Evolutionary conservation across 2,329 filamentous ascomycete species (phyloP).

Genomic region (Colletotrichum paranaense): DNA sequence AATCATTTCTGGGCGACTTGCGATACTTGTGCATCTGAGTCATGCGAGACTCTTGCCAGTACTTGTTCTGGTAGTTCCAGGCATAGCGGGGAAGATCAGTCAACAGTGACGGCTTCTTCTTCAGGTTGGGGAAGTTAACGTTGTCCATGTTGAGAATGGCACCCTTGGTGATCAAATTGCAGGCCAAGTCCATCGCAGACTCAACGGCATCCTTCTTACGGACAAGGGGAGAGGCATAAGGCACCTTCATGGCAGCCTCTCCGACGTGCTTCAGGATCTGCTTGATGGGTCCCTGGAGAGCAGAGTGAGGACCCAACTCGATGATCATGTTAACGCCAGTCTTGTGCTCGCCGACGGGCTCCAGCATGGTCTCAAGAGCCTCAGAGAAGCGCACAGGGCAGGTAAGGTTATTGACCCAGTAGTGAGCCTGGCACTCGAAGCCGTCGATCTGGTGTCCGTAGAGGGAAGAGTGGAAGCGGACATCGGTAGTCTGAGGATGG

Average conservation of each 20-base stretch:
- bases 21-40: slow-evolving; percentile 55
- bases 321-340: slow-evolving; percentile 56
- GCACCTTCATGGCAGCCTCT: slow-evolving; percentile 51
- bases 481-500: slow-evolving; percentile 45
- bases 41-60: slow-evolving; percentile 60
- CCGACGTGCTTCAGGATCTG: slow-evolving; percentile 60
- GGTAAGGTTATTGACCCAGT: slow-evolving; percentile 59
- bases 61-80: slow-evolving; percentile 58
- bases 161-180: slow-evolving; percentile 58
- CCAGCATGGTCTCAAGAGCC: slow-evolving; percentile 50
- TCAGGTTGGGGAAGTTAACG: slow-evolving; percentile 57
- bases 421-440: slow-evolving; percentile 43
- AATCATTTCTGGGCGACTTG: slow-evolving; percentile 53
- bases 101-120: slow-evolving; percentile 43
- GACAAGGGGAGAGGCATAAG: slow-evolving; percentile 59
- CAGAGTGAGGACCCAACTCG: slow-evolving; percentile 63
- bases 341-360: slow-evolving; percentile 46
- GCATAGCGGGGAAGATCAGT: slow-evolving; percentile 60
- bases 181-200: slow-evolving; percentile 56
- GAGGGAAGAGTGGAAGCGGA: slow-evolving; percentile 60
- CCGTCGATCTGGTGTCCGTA: slow-evolving; percentile 53
- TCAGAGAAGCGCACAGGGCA: slow-evolving; percentile 57
- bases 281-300: slow-evolving; percentile 61
- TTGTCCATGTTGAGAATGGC: slow-evolving; percentile 54
- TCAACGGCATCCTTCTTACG: slow-evolving; percentile 63